Base-by-base conservation (phyloP, 176 grass and related monocot genomes). In the Zea luxurians region DNA sequence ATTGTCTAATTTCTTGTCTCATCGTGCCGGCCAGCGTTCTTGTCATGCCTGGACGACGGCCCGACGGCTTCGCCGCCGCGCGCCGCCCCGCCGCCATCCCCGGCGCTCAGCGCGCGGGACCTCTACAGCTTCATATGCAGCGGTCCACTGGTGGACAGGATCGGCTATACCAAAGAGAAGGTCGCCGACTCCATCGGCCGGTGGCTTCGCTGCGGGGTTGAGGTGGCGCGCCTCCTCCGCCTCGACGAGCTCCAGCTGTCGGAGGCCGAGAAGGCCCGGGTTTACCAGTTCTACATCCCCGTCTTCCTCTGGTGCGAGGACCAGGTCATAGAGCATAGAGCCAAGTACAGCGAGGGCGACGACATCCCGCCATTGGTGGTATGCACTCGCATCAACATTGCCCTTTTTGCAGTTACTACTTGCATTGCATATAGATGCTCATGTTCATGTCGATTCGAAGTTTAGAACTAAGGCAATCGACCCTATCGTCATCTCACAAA, bases 291-390 rank as follows among this genome's bases (percentile, higher is more conserved):
- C 83, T 99, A 99, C 55, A 85, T 95, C 66, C 92, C 96, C 17
- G 91, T 93, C 68, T 99, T 89, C 82, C 71, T 99, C 73, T 99
- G 96, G 96, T 99, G 96, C 70, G 92, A 99, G 91, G 86, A 92
- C 21, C 83, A 92, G 81, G 41, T 99, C 53, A 35, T 43, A 48
- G 73, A 83, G 48, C 96, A 99, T 82, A 84, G 85, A 64, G 80
- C 83, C 34, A 90, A 81, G 75, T 95, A 86, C 83, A 78, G 53
- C 13, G 92, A 92, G 6, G 96, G 83, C 75, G 92, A 91, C 34
- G 90, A 99, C 8, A 87, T 99, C 66, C 92, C 96, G 9, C 92
- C 96, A 60, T 88, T 95, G 48, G 89, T 95, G 88, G 96, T 99
- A 92, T 20, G 70, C 66, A 54, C 44, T 78, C 46, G 64, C 75